A percentile compares a stretch with the other conserved stretches of the same genome.
phyloP scores from a whole-genome alignment of 2,329 filamentous ascomycete genomes.

The Trichothecium sympodiale region DNA sequence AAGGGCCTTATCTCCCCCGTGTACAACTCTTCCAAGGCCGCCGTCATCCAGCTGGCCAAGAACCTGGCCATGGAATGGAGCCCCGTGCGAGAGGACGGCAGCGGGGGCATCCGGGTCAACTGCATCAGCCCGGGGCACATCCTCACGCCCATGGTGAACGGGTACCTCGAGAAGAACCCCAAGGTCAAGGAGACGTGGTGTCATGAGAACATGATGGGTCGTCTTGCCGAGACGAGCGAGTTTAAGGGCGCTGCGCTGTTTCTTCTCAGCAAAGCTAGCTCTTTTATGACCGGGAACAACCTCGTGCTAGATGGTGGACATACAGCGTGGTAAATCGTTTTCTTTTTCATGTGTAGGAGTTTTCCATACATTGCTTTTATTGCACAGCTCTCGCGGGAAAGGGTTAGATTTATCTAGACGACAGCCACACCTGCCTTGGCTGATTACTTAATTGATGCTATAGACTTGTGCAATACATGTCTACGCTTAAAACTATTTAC shows the following conservation, averaged over 20 bases:
- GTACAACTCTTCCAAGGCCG: constrained; percentile 58
- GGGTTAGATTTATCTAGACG: too few species aligned
- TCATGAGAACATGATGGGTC: constrained; percentile 61
- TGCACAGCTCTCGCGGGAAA: too few species aligned
- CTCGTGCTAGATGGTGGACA: constrained; percentile 47
- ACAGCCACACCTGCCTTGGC: too few species aligned
- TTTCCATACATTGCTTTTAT: too few species aligned
- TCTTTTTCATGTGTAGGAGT: too few species aligned
- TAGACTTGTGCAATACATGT: too few species aligned
- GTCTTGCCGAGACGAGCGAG: constrained; percentile 44
- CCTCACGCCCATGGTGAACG: constrained; percentile 60
- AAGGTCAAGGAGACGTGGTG: constrained; percentile 51
- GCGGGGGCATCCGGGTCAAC: constrained; percentile 54
- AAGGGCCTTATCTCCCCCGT: constrained; percentile 55
- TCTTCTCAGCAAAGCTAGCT: constrained; percentile 49
- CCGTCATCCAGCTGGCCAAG: constrained; percentile 49
- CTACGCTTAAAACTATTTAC: too few species aligned
- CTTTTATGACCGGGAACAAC: constrained; percentile 51
- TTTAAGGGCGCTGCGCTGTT: constrained; percentile 52
- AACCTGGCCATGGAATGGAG: constrained; percentile 57
- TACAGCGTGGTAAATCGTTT: constrained; percentile 43
- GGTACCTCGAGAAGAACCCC: constrained; percentile 57
- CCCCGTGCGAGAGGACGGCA: constrained; percentile 21
- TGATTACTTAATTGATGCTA: too few species aligned
- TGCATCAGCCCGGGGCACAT: constrained; percentile 60